Evolutionary conservation across 1,139 yeast species (phyloP).

Genomic region (Meyerozyma elateridarum): DNA sequence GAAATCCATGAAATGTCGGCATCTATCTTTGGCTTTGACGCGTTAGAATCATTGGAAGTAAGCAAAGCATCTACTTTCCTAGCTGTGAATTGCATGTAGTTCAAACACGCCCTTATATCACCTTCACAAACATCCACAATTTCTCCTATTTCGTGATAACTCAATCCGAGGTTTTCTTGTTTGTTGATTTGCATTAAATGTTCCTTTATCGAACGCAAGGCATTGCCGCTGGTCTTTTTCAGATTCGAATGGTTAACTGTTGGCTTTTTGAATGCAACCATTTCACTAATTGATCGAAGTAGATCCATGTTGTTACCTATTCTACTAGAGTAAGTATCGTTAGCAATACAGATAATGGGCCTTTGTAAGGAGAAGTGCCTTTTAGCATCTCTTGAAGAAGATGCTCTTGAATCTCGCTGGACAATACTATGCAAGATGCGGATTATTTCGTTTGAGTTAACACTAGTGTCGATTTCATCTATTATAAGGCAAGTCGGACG

Average conservation of each 20-base stretch:
- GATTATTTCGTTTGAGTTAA: slow-evolving; percentile 72
- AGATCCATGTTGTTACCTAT: slow-evolving; percentile 47
- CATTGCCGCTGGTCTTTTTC: slow-evolving; percentile 28
- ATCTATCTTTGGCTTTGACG: slow-evolving; percentile 45
- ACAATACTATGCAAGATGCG: slow-evolving; percentile 59
- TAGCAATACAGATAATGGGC: slow-evolving; percentile 91
- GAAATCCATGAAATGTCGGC: slow-evolving; percentile 56
- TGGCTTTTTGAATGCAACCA: slow-evolving; percentile 62
- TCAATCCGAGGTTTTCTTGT: slow-evolving; percentile 29
- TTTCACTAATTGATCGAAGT: slow-evolving; percentile 67
- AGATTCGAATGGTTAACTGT: slow-evolving; percentile 39
- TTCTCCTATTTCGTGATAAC: slow-evolving; percentile 36
- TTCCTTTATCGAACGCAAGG: slow-evolving; percentile 38
- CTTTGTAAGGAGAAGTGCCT: slow-evolving; percentile 50
- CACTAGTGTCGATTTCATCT: slow-evolving; percentile 90
- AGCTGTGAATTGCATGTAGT: slow-evolving; percentile 70
- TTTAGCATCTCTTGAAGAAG: slow-evolving; percentile 18
- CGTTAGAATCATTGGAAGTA: slow-evolving; percentile 12
- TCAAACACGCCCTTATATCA: slow-evolving; percentile 82
- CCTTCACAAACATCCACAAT: slow-evolving; percentile 72
- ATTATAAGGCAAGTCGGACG: slow-evolving; percentile 78
- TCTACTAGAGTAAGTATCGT: slow-evolving; percentile 67
- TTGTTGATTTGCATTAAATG: slow-evolving; percentile 30
- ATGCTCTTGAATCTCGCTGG: slow-evolving; percentile 52
- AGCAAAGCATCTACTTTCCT: slow-evolving; percentile 16